Base-by-base conservation (phyloP, 495 filamentous ascomycete species). In the Daldinia childiae region DNA sequence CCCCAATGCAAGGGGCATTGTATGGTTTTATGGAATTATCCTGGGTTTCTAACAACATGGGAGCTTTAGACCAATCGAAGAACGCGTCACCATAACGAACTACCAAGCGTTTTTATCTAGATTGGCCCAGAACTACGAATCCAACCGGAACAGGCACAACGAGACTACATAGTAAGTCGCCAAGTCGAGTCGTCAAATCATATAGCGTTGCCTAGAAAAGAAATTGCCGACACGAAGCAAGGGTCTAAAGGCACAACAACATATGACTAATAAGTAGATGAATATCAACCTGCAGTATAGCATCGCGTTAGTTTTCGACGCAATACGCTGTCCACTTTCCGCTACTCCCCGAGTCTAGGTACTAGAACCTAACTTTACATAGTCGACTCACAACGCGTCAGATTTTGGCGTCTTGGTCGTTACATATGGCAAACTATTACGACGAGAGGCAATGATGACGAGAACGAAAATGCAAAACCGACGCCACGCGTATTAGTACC, bases 381-480 rank as follows among this genome's bases (percentile, higher is more conserved):
- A 30, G 30, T 30, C 59, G 29, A 38, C 45, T 59, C 62, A 54
- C 32, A 6, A 60, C 58, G 62, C 58, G 66, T 73, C 62, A 73
- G 51, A 69, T 73, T 60, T 57, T 66, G 62, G 66, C 52, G 58
- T 63, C 66, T 63, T 66, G 52, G 34, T 62, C 41, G 34, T 62
- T 39, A 38, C 61, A 26, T 48, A 19, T 41, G 21, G 43, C 43
- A 48, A 14, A 51, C 21, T 39, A 39, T 66, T 51, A 15, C 38
- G 64, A 51, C 17, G 62, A 58, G 63, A 66, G 66, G 62, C 63
- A 62, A 66, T 41, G n/a, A 8, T 9, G 14, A 24, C 29, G 59
- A 55, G 15, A 60, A 24, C 45, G 12, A 27, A 54, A 30, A 54
- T 36, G 30, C 52, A 58, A 30, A 24, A 6, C 50, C 14, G 4